A percentile compares a stretch with the other conserved stretches of the same genome.
These are phyloP conservation scores for Vaccinium vitisidaea DNA, from an alignment of 148 eudicot genomes.

Conservation along the genomic window DNA sequence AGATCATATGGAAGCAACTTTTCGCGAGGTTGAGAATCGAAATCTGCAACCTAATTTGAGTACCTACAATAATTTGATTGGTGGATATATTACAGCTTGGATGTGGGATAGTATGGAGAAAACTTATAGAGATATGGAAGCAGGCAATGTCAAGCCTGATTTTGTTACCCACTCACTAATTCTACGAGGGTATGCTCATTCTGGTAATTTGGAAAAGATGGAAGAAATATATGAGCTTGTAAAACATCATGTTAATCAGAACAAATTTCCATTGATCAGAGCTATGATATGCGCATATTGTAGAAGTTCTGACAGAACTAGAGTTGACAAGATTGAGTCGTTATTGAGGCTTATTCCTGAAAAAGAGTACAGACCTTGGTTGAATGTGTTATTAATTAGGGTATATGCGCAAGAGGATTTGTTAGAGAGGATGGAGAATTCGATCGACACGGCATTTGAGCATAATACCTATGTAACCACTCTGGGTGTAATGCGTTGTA, in stretches of 20 bases:
- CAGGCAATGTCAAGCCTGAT: slow-evolving; percentile 46
- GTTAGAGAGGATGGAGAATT: slow-evolving; percentile 67
- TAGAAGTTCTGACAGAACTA: slow-evolving; percentile 40
- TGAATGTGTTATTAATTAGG: slow-evolving; percentile 60
- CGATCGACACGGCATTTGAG: slow-evolving; percentile 60
- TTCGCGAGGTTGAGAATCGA: slow-evolving; percentile 48
- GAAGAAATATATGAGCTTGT: slow-evolving; percentile 59
- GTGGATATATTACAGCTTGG: slow-evolving; percentile 87
- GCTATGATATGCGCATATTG: slow-evolving; percentile 75
- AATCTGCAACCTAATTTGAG: slow-evolving; percentile 47
- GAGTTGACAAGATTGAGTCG: slow-evolving; percentile 49
- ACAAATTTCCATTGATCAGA: slow-evolving; percentile 32
- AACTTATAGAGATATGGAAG: slow-evolving; percentile 50
- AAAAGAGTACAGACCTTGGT: slow-evolving; percentile 58
- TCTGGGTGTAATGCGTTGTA: slow-evolving; percentile 48
- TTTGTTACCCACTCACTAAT: slow-evolving; percentile 50
- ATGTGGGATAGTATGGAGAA: slow-evolving; percentile 94
- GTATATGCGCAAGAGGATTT: slow-evolving; percentile 65
- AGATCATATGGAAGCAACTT: slow-evolving; percentile 78
- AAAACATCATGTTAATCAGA: slow-evolving; percentile 26
- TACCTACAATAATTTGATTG: slow-evolving; percentile 69
- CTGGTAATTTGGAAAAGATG: slow-evolving; percentile 72
- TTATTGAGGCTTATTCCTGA: slow-evolving; percentile 52
- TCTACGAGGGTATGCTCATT: slow-evolving; percentile 76
- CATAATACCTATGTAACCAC: slow-evolving; percentile 41